Evolutionary conservation across 208 protist species (phyloP), one percentile per base, ranked within the genome.

Genomic region (Leishmania major): DNA sequence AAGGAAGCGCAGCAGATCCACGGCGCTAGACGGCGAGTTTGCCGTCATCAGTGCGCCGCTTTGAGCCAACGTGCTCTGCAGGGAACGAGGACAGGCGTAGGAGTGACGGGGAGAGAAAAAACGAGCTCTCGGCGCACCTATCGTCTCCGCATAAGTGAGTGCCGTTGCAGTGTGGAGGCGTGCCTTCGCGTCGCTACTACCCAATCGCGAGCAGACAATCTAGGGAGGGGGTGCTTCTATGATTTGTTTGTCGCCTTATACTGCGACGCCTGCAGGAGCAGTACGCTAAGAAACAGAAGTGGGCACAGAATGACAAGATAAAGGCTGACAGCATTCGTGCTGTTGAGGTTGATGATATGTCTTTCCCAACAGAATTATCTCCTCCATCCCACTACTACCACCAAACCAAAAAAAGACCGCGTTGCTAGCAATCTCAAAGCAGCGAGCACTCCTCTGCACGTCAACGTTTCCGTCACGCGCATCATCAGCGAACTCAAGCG

Each of bases 1-100:
- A 0, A 93, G 66, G 60, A 93, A 95, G 28, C 86, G 86, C 69
- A 97, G 80, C 40, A 92, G 25, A 35, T 96, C 88, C 15, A 95
- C 69, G 8, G 86, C 77, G 79, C 87, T 57, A 19, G 76, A 77
- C 53, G 76, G 62, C 37, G 62, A 31, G 0, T 47, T 64, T 13
- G 77, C 60, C 49, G 75, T 37, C 35, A 51, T 78, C 22, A 22
- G 6, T 11, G 3, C 64, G 17, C 47, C 47, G 0, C 17, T 40
- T 37, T 25, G 37, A 55, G 45, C 13, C 6, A 7, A 11, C 3
- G 51, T 10, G 4, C 4, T 47, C 7, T 47, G 6, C 67, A 19
- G 28, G 7, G 5, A 72, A 47, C 28, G 67, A 72, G 13, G 22
- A 7, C 2, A 3, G 37, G 40, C 11, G 7, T 15, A 19, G 22